phyloP scores from a whole-genome alignment of 192 early-diverging fungal species.

The Helicostylum pulchrum region DNA sequence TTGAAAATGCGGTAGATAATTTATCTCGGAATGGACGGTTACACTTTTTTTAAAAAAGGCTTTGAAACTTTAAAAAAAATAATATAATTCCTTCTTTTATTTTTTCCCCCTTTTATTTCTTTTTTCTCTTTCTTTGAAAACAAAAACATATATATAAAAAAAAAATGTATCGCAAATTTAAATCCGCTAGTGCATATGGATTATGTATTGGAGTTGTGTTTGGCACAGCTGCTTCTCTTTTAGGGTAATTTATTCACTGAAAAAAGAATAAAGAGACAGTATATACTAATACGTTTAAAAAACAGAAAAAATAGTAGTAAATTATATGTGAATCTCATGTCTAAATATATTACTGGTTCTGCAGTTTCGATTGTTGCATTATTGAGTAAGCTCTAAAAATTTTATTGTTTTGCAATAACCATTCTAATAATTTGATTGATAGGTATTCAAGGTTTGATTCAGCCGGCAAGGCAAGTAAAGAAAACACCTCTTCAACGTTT shows the following conservation, averaged over 20 bases:
- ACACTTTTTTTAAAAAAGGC: too few relatives aligned
- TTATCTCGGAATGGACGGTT: too few relatives aligned
- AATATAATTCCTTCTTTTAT: too few relatives aligned
- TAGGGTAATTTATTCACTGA: not conserved
- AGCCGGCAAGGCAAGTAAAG: not conserved
- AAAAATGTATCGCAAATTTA: too few relatives aligned
- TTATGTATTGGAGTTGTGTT: slow-evolving; percentile 15
- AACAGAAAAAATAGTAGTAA: not conserved
- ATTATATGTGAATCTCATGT: not conserved
- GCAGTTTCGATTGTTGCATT: slow-evolving; percentile 4
- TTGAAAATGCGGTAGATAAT: too few relatives aligned
- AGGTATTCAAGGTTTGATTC: slow-evolving; percentile 11
- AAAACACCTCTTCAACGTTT: slow-evolving; percentile 8
- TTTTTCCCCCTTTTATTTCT: too few relatives aligned
- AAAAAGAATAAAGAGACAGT: not conserved
- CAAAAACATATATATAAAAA: too few relatives aligned
- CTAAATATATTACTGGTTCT: slow-evolving; percentile 12
- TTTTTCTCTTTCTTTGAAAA: too few relatives aligned
- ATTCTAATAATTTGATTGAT: not conserved
- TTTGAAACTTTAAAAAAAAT: too few relatives aligned
- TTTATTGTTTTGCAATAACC: too few relatives aligned
- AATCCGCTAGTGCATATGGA: not conserved
- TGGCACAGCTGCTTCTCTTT: slow-evolving; percentile 10
- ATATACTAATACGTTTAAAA: not conserved
- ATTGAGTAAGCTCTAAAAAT: not conserved